A percentile compares a stretch with the other conserved stretches of the same genome.
Evolutionary conservation across 2,329 filamentous ascomycete species (phyloP).

Genomic region (Colletotrichum sp.): DNA sequence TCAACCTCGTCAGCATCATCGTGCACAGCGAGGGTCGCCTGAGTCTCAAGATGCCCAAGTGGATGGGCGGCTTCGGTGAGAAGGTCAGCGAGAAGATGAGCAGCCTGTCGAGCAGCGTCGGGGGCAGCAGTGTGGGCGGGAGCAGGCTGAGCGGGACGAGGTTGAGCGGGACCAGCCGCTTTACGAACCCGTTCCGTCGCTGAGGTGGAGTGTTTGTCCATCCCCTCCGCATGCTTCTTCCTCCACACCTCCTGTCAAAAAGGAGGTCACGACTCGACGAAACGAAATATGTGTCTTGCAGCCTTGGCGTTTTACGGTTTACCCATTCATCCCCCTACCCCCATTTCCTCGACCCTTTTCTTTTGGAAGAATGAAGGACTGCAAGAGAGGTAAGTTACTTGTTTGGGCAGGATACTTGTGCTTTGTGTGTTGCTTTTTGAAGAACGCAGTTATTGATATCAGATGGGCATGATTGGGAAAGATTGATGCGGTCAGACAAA

Average conservation of each 20-base stretch:
- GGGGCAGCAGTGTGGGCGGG: conserved; percentile 29
- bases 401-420: neutral
- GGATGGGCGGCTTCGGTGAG: conserved; percentile 51
- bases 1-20: conserved; percentile 83
- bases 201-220: neutral
- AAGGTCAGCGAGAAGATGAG: conserved; percentile 54
- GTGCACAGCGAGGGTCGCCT: conserved; percentile 82
- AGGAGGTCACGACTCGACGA: neutral
- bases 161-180: conserved; percentile 6
- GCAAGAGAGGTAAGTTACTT: neutral
- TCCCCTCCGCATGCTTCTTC: neutral
- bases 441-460: neutral
- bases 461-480: neutral
- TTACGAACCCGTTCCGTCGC: conserved; percentile 10
- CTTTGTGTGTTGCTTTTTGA: neutral
- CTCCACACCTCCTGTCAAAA: neutral
- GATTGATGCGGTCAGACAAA: neutral
- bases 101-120: conserved; percentile 51
- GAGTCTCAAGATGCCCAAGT: conserved; percentile 59
- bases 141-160: conserved; percentile 27
- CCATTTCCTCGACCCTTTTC: neutral
- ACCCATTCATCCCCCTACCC: neutral
- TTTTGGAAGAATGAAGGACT: neutral
- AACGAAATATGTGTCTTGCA: neutral
- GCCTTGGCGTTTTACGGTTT: neutral